Base-by-base conservation (phyloP, 2,329 filamentous ascomycete genomes). In the Phyllosticta paracitricarpa region DNA sequence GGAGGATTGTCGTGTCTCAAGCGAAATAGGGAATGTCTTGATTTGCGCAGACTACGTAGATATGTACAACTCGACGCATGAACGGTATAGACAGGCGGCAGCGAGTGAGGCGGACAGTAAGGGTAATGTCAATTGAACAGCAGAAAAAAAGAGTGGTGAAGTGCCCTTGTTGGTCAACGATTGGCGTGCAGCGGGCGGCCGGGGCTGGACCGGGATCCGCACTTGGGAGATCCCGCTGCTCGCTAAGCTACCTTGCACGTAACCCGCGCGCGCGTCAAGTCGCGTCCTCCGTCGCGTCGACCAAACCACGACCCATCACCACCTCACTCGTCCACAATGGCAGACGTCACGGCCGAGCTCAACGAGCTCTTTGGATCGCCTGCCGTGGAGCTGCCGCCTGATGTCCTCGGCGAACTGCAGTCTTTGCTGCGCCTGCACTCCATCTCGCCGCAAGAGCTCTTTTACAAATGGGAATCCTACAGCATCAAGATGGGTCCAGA, bases 381-480 rank as follows among this genome's bases (percentile, higher is more conserved):
- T 4, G 75, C 77, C 52, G 69, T 70, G 52, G 77, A 82, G 48
- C 79, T 97, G 5, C 84, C 90, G 64, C 78, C 85, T 65, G 93
- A 97, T 73, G 83, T 97, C 62, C 78, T 91, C 65, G 78, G 82
- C 59, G 92, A 97, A 76, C 80, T 99, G 66, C 83, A 88, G 71
- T 95, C 91, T 62, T 95, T 96, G 72, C 83, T 94, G 77, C 86
- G 87, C 60, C 81, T 97, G 63, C 90, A 97, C 76, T 85, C 85
- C 56, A 82, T 97, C 63, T 84, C 86, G 17, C 81, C 86, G 35
- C 87, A 97, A 73, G 94, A 97, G 72, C 81, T 97, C 26, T 97
- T 91, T 75, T 97, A 91, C 84, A 97, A 97, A 81, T 99, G 94
- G 94, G 94, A 99, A 75, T 93, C 91, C 0, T 97, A 97, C 80